phyloP scores from a whole-genome alignment of 1,139 yeast genomes.

The Maudiozyma humilis region DNA sequence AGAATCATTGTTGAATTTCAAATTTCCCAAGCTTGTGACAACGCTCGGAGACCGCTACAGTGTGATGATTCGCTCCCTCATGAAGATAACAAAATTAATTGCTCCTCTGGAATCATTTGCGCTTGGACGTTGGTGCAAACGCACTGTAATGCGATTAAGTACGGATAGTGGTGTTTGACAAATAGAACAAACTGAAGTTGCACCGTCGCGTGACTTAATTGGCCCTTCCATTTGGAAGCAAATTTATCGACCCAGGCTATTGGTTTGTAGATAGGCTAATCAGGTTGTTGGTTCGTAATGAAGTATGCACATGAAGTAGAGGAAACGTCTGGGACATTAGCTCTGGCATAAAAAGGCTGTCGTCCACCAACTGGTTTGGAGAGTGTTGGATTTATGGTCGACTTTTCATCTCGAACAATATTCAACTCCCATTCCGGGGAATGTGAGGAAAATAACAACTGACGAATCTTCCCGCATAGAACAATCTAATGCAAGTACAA shows the following conservation, averaged over 20 bases:
- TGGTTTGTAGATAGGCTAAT: background rate
- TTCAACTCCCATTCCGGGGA: background rate
- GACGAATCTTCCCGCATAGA: background rate
- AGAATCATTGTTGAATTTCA: background rate
- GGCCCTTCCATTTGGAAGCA: background rate
- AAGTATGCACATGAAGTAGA: background rate
- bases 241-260: background rate
- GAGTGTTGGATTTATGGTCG: background rate
- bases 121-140: background rate
- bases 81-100: constrained; percentile 19
- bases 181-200: background rate
- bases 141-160: background rate
- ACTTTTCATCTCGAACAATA: background rate
- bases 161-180: background rate
- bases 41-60: too few species aligned
- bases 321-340: background rate
- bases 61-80: constrained; percentile 8
- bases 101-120: constrained; percentile 11
- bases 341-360: background rate
- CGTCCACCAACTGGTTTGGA: background rate
- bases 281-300: background rate
- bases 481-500: background rate
- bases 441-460: background rate
- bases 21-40: background rate
- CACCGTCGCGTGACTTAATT: background rate